These are phyloP conservation scores for Xenoacremonium recifei DNA, from an alignment of 2,329 filamentous ascomycete species.

Conservation along the genomic window DNA sequence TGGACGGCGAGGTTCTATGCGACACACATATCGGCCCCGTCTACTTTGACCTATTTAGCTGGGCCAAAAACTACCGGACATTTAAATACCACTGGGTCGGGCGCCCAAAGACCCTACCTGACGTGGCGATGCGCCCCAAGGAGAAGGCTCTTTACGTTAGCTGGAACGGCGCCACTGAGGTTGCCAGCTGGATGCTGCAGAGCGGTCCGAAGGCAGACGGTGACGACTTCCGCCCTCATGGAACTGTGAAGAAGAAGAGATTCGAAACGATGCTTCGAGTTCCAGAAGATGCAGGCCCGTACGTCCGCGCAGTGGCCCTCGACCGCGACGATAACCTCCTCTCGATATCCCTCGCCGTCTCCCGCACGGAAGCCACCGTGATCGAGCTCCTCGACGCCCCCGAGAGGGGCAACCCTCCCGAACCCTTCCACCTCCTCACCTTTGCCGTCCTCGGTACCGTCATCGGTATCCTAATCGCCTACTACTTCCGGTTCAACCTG, in stretches of 20 bases:
- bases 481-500: conserved; percentile 11
- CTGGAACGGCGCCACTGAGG: conserved; percentile 53
- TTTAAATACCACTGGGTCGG: conserved; percentile 55
- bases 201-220: conserved; percentile 11
- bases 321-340: conserved; percentile 24
- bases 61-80: conserved; percentile 52
- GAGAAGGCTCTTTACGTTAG: conserved; percentile 43
- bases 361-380: conserved; percentile 8
- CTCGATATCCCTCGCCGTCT: conserved; percentile 17
- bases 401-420: conserved; percentile 7
- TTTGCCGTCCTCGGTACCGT: conserved; percentile 5
- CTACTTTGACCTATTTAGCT: conserved; percentile 29
- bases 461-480: conserved; percentile 3
- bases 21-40: conserved; percentile 47
- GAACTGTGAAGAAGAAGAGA: conserved; percentile 9
- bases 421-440: conserved; percentile 12
- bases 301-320: conserved; percentile 18
- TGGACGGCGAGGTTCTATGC: conserved; percentile 50
- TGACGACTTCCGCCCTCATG: conserved; percentile 12
- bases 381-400: conserved; percentile 12
- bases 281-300: conserved; percentile 13
- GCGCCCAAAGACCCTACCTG: conserved; percentile 31
- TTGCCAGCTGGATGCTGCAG: conserved; percentile 39
- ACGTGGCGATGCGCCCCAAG: conserved; percentile 20
- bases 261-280: conserved; percentile 22